Base-by-base conservation (phyloP, 768 basidiomycete genomes). In the Vishniacozyma victoriae region DNA sequence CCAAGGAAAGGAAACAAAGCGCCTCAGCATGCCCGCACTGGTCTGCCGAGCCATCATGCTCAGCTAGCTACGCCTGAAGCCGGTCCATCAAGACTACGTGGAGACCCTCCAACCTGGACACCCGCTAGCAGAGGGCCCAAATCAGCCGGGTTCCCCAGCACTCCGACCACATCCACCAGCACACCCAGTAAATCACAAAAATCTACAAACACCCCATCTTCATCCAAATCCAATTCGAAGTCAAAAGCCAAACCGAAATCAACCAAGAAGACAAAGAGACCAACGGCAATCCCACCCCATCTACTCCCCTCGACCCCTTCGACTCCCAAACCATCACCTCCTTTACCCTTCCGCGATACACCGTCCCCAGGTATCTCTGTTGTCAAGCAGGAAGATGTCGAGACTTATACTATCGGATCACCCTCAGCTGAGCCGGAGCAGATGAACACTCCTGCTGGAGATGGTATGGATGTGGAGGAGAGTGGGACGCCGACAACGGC, bases 211-310 rank as follows among this genome's bases (percentile, higher is more conserved):
- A 20, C 36, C 13, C 12, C 48, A 2, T n/a, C 48, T 13, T 13
- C 38, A 24, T 14, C 35, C 3, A 27, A 24, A 27, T 20, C 24
- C 24, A 43, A 36, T 19, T 20, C 42, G n/a, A 37, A 25, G 19
- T 26, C 35, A 3, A 14, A 18, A 26, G 16, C 41, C 1, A 14
- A 15, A 23, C 24, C 50, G 3, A 52, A 52, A 38, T 42, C 23
- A 18, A 37, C 51, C 1, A 29, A 41, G 4, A 44, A 46, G 16
- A 31, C 43, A 19, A 51, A 50, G 44, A 31, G 41, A 49, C 55
- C 55, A 46, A 35, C 52, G 2, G 59, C 55, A 12, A 61, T 61
- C 13, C 59, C 59, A 1, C 43, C 55, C 4, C 52, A 50, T 25
- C 38, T 61, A 9, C 50, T 55, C 12, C 57, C 59, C 13, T 47